Base-by-base conservation (phyloP, 331 rosid species). In the Prunus yedoensis region DNA sequence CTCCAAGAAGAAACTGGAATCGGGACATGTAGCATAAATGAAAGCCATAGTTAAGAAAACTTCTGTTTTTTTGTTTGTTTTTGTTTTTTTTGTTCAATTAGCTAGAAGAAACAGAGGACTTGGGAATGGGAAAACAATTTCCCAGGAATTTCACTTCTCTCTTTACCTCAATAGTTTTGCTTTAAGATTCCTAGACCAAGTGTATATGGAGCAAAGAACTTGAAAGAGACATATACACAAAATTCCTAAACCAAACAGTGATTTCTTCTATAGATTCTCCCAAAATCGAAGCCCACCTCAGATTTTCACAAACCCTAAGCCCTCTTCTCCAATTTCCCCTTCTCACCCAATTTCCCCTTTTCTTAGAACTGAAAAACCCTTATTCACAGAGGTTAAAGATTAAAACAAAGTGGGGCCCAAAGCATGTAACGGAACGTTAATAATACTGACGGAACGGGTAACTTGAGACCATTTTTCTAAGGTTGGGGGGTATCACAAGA, bases 1-100 rank as follows among this genome's bases (percentile, higher is more conserved):
- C 23, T 23, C 73, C 80, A 57, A 83, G 74, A 82, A 63, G 60
- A 79, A 83, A 74, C 79, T 80, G 66, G 79, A 76, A 86, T 70
- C 47, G 25, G 70, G 46, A 78, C 80, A 70, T 71, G 75, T 35
- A 28, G 77, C 43, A 52, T 80, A 81, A 77, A 75, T 64, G 64
- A 61, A 83, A 38, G 80, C 78, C 76, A 78, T 72, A 54, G 74
- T 28, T 28, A 27, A 77, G 45, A 74, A 74, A 32, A 8, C 52
- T 20, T 58, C 5, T 52, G 16, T 6, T 5, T 16, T 30, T 8
- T 35, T 18, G 21, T 21, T 21, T 25, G 2, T 25, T 25, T 25
- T 25, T 1, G 1, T 23, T 25, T 25, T 25, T 25, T 1, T 20
- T 4, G 20, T 35, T 54, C 67, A 75, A 66, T 68, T 67, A 38